These are phyloP conservation scores for Verticillium albo-atrum DNA, from an alignment of 2,329 filamentous ascomycete genomes.

Conservation along the genomic window DNA sequence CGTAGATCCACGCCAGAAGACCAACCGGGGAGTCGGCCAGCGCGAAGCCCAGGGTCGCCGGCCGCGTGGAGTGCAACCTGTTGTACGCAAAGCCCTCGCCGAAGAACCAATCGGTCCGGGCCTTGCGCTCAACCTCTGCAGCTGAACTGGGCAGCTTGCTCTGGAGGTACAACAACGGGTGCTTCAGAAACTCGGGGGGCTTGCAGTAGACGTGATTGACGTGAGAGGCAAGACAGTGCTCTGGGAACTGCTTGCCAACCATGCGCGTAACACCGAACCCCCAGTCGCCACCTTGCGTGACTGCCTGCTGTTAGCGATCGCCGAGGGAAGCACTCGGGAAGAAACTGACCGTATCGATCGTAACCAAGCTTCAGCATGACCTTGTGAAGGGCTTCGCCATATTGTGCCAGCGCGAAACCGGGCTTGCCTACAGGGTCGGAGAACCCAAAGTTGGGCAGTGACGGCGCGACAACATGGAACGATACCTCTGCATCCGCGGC, in stretches of 20 bases:
- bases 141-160: conserved; percentile 50
- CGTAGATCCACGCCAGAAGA: conserved; percentile 73
- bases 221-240: conserved; percentile 54
- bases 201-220: conserved; percentile 49
- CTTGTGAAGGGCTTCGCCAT: conserved; percentile 55
- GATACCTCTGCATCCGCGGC: conserved; percentile 28
- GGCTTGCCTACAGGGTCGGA: conserved; percentile 29
- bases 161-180: conserved; percentile 54
- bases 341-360: conserved; percentile 43
- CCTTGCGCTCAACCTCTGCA: conserved; percentile 46
- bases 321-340: conserved; percentile 7
- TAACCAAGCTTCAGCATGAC: conserved; percentile 68
- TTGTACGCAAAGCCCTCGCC: conserved; percentile 56
- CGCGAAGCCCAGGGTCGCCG: conserved; percentile 67
- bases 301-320: conserved; percentile 17
- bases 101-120: conserved; percentile 52
- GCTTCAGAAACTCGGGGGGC: conserved; percentile 42
- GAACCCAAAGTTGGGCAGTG: conserved; percentile 51
- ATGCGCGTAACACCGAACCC: conserved; percentile 61
- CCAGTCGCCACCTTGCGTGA: conserved; percentile 67
- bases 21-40: conserved; percentile 67
- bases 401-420: conserved; percentile 26
- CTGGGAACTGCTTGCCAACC: conserved; percentile 55
- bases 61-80: conserved; percentile 59
- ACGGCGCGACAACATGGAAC: conserved; percentile 56